Percentiles rank a stretch among this genome's conserved stretches.
Conservation (phyloP, 202 grass and related monocot species). For the Panicum hallii region DNA sequence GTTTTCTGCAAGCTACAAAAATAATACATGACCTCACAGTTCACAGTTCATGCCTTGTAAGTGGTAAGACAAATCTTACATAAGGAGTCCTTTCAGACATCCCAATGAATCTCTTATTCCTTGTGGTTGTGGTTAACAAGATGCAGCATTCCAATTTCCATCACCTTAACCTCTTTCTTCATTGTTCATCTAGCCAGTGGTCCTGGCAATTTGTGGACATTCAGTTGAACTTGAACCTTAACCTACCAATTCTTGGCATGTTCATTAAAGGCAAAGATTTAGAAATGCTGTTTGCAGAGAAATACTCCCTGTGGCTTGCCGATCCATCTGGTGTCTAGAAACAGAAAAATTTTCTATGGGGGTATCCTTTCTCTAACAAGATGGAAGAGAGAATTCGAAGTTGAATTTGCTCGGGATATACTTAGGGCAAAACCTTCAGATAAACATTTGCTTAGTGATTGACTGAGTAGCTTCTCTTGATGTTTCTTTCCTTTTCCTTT, state of each 20-base stretch:
- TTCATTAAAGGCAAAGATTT: not conserved
- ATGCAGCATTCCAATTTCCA: not conserved
- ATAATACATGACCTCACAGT: not conserved
- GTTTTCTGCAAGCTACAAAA: conserved; percentile 17
- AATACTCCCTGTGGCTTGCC: not conserved
- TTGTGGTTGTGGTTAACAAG: not conserved
- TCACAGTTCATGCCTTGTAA: not conserved
- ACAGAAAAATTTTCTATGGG: not conserved
- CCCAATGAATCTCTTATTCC: not conserved
- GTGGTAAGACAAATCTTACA: not conserved
- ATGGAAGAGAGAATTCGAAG: not conserved
- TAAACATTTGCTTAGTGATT: not conserved
- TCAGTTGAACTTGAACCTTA: not conserved
- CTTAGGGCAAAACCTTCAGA: not conserved
- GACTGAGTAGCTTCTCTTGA: not conserved
- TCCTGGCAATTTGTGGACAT: not conserved
- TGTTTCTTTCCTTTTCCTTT: not conserved
- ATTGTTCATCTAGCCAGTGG: not conserved
- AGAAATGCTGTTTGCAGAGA: not conserved
- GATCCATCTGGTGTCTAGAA: not conserved
- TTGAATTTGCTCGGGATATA: not conserved
- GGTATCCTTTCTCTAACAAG: not conserved
- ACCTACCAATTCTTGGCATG: not conserved
- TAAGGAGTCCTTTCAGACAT: not conserved
- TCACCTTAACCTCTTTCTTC: not conserved